Evolutionary conservation across 176 grass and related monocot genomes (phyloP), one percentile per base, ranked within the genome.

Genomic region (Oryza nivara): DNA sequence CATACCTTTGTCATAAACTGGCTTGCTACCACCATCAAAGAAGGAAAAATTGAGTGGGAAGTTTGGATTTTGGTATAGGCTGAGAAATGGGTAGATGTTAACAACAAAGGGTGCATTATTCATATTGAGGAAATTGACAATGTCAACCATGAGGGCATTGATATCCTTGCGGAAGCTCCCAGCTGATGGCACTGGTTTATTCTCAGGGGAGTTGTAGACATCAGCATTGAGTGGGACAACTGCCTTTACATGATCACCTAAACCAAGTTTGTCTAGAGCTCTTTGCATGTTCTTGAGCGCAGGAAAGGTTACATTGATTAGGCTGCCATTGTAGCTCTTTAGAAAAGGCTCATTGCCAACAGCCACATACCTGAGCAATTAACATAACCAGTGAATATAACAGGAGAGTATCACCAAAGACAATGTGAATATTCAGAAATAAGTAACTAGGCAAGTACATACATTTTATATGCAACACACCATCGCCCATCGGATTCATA

Each of bases 291-390:
- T 97, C 77, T 88, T 83, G 45, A 97, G 85, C 1, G 94, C 94
- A 23, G 94, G 94, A 84, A 94, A 97, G 1, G 90, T 94, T 30
- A 80, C 82, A 70, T 92, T 92, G 79, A 92, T 87, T 83, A 89
- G 94, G 46, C 82, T 74, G 8, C 83, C 88, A 68, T 94, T 88
- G 79, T 97, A 94, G 80, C 88, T 91, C 86, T 87, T 85, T 32
- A 97, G 86, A 70, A 97, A 97, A 19, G 94, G 94, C 54, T 97
- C 94, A 20, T 97, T 97, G 54, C 94, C 94, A 47, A 97, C 94
- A 76, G 92, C 94, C 9, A 97, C 94, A 77, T 97, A 92, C 74
- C 94, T 97, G 89, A 78, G 84, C 11, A 66, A 82, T 68, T 30
- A 88, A 67, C 65, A 84, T 44, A 78, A 68, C 9, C 36, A 70